phyloP scores from a whole-genome alignment of 1,139 yeast genomes.

The Zygosaccharomyces pseudobailii region DNA sequence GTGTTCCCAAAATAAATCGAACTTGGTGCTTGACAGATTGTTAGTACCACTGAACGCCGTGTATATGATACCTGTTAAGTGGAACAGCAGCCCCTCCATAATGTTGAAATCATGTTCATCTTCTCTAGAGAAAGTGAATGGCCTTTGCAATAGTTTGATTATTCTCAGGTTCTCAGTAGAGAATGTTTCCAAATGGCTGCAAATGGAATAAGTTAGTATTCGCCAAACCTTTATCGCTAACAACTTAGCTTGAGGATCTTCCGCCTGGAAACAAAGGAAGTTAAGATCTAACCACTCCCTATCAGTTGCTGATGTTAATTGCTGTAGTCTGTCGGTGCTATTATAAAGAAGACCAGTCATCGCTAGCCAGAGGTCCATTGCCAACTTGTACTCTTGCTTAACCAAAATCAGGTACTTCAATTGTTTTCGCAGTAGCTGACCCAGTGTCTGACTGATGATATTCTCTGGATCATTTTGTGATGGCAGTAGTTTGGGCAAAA shows the following conservation, averaged over 20 bases:
- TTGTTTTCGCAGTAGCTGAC: constrained; percentile 16
- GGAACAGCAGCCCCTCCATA: constrained; percentile 14
- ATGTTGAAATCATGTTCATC: constrained; percentile 4
- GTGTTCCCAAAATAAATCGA: constrained; percentile 14
- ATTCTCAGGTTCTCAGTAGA: constrained; percentile 3
- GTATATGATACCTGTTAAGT: constrained; percentile 17
- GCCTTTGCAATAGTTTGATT: constrained; percentile 13
- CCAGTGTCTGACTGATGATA: constrained; percentile 11
- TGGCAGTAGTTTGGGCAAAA: constrained; percentile 1
- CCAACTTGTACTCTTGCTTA: constrained; percentile 23
- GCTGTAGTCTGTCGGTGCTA: constrained; percentile 9
- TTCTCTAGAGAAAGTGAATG: constrained; percentile 12
- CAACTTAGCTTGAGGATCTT: constrained; percentile 11
- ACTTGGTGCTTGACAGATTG: not conserved
- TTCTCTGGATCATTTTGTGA: constrained; percentile 1
- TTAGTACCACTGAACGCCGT: constrained; percentile 6
- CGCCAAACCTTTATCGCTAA: constrained; percentile 29
- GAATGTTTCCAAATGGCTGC: constrained; percentile 10
- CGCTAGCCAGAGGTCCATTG: constrained; percentile 32
- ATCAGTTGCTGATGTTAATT: constrained; percentile 7
- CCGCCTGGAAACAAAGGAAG: constrained; percentile 13
- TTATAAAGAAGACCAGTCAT: constrained; percentile 26
- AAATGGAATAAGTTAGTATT: constrained; percentile 23
- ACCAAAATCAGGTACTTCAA: constrained; percentile 15
- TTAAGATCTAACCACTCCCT: constrained; percentile 26